Evolutionary conservation across 164 flowering plant genomes (phyloP), one percentile per base, ranked within the genome.

Genomic region (Stephania cephalantha): DNA sequence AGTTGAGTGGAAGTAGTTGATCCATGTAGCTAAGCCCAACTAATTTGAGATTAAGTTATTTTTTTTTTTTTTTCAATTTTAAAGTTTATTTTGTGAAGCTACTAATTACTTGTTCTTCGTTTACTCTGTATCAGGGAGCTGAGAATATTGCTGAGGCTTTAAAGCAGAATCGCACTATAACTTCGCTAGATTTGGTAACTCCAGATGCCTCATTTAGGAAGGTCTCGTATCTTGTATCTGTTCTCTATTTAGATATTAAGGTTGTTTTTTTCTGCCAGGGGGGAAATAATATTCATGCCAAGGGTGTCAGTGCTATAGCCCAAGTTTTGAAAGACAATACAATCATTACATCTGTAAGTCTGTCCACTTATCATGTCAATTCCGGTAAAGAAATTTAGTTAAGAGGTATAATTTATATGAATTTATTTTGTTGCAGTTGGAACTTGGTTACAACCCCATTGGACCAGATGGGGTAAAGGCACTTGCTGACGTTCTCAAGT

Each of bases 391-490:
- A 61, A n/a, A 18, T 61, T 61, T 61, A 61, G 66, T 61, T 9
- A n/a, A 61, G 25, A 61, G 66, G 66, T 61, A 9, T 61, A 20
- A n/a, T 78, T 74, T 44, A 15, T 69, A 73, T 66, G 50, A 35
- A 25, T 18, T 66, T 72, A 68, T 69, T 46, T 17, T 68, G 15
- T 75, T 61, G 68, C 88, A 96, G 99, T 82, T 96, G 89, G 97
- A 94, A 70, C 76, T 96, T 74, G 88, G 89, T 72, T 96, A 96
- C 79, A 96, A 96, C 83, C 99, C 98, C 66, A 88, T 96, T 77
- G 98, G 99, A 75, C 85, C 97, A 29, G 97, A 96, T 55, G 99
- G 98, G 20, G 91, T 89, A 13, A 88, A 92, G 81, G 95, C 90
- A 76, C 79, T 96, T 64, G 86, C 88, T 46, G 97, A 94, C 75